These are phyloP conservation scores for Nicotiana knightiana DNA, from an alignment of 257 asterid species.

Conservation along the genomic window DNA sequence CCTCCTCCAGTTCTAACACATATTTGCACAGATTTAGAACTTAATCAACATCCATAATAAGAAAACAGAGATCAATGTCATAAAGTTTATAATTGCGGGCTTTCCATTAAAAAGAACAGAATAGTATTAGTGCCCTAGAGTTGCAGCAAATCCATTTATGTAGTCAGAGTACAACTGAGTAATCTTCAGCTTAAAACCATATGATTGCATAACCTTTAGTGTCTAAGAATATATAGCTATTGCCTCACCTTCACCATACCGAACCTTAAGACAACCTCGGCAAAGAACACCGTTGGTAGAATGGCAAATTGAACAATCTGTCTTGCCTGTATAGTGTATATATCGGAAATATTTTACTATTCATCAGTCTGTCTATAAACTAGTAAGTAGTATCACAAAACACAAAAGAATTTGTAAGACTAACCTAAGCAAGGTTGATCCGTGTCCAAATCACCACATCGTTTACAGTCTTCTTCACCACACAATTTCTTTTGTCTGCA, in stretches of 20 bases:
- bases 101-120: background rate
- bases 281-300: conserved; percentile 67
- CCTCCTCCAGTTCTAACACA: conserved; percentile 68
- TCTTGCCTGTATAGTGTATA: conserved; percentile 62
- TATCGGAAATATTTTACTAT: background rate
- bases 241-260: conserved; percentile 89
- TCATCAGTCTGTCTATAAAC: conserved; percentile 32
- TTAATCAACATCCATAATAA: background rate
- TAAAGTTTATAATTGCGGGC: background rate
- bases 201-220: background rate
- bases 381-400: background rate
- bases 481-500: conserved; percentile 81
- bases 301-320: conserved; percentile 78
- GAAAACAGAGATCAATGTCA: background rate
- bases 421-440: conserved; percentile 67
- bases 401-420: conserved; percentile 12
- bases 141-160: background rate
- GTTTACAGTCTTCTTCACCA: conserved; percentile 84
- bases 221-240: background rate
- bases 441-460: conserved; percentile 61
- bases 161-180: background rate
- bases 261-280: conserved; percentile 72
- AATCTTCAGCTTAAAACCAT: background rate
- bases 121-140: background rate
- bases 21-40: background rate